phyloP scores from a whole-genome alignment of 164 flowering plant genomes.

The Vitis riparia region DNA sequence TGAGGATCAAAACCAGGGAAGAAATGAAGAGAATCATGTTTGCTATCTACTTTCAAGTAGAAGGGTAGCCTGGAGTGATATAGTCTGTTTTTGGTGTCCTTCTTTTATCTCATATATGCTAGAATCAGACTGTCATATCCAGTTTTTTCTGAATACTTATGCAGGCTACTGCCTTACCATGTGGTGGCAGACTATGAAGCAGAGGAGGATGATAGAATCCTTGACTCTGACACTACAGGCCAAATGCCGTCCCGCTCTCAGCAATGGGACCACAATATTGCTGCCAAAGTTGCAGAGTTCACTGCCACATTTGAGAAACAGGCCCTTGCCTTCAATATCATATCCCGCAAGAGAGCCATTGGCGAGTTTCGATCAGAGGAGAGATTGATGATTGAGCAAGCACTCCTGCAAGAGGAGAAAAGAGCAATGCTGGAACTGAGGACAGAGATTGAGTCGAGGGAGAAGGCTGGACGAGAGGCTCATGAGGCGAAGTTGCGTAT shows the following conservation, averaged over 20 bases:
- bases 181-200: constrained; percentile 99
- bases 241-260: constrained; percentile 85
- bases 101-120: neutral
- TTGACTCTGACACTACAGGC: constrained; percentile 94
- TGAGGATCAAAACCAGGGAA: no score
- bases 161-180: constrained; percentile 92
- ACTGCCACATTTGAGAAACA: constrained; percentile 93
- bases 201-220: constrained; percentile 94
- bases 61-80: no score
- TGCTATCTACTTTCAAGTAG: no score
- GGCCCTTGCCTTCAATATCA: constrained; percentile 83
- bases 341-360: constrained; percentile 69
- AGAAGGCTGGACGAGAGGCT: constrained; percentile 81
- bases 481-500: constrained; percentile 76
- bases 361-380: constrained; percentile 96
- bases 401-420: constrained; percentile 86
- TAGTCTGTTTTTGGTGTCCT: neutral
- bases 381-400: constrained; percentile 92
- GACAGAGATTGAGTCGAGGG: constrained; percentile 79
- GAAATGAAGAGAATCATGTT: no score
- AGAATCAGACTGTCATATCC: neutral
- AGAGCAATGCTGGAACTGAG: constrained; percentile 60
- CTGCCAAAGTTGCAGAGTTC: constrained; percentile 85
- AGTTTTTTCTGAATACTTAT: constrained; percentile 12
- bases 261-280: constrained; percentile 96